Percentiles rank a stretch among this genome's conserved stretches.
phyloP scores from a whole-genome alignment of 139 green algal genomes.

The Desmodesmus armatus region DNA sequence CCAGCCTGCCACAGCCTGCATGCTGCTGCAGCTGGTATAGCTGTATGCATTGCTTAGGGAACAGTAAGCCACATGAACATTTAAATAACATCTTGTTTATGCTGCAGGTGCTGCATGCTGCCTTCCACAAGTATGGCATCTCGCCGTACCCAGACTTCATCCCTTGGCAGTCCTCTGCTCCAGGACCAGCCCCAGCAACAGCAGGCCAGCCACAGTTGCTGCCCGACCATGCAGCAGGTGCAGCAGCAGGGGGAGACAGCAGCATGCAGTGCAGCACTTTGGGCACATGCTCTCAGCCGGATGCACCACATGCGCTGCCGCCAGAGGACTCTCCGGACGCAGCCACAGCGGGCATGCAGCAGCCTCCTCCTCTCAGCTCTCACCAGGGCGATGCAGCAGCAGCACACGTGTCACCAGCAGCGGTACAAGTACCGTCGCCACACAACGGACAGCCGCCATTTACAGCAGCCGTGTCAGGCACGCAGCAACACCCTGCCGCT shows the following conservation, averaged over 20 bases:
- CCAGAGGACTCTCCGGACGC: too few relatives aligned
- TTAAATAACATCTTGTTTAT: too few relatives aligned
- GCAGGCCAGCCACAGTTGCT: background rate
- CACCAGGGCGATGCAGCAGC: too few relatives aligned
- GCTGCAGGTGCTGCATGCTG: background rate
- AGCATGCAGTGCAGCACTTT: background rate
- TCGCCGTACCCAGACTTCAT: conserved; percentile 27
- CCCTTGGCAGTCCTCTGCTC: background rate
- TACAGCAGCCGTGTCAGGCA: background rate
- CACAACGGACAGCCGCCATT: background rate
- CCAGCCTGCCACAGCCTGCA: conserved; percentile 8
- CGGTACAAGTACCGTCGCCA: background rate
- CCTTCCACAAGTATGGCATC: background rate
- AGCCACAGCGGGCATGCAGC: too few relatives aligned
- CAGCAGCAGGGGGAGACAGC: conserved; percentile 10
- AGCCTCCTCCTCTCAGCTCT: too few relatives aligned
- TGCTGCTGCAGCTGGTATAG: background rate
- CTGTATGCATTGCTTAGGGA: background rate
- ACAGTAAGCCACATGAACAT: background rate
- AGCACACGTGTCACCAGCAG: background rate
- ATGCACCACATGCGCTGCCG: too few relatives aligned
- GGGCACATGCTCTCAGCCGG: background rate
- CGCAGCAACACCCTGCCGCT: conserved; percentile 1
- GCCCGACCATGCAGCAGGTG: background rate
- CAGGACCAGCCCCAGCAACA: background rate